Percentiles rank a stretch among this genome's conserved stretches.
Evolutionary conservation across 202 grass and related monocot species (phyloP).

Genomic region (Carex arenaria): DNA sequence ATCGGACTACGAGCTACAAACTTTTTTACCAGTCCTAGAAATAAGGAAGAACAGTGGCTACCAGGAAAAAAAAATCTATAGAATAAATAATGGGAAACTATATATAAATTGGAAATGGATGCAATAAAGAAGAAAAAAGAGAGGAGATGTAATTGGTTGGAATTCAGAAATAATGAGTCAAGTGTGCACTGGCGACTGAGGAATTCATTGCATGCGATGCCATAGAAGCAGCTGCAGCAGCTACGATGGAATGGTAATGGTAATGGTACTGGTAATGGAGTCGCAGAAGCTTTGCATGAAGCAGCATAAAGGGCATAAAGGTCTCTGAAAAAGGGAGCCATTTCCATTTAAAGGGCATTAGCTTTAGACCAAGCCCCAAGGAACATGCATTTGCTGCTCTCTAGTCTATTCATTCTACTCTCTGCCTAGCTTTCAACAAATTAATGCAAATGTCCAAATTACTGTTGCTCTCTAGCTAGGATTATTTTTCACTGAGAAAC

Average conservation of each 20-base stretch:
- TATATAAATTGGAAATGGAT: background rate
- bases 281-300: conserved; percentile 2
- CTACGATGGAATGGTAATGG: background rate
- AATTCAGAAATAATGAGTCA: background rate
- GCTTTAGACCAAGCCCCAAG: background rate
- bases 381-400: background rate
- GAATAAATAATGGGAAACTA: background rate
- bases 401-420: background rate
- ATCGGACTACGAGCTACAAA: too few species aligned
- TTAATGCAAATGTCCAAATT: background rate
- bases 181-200: background rate
- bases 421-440: background rate
- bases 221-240: background rate
- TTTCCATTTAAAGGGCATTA: conserved; percentile 6
- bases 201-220: background rate
- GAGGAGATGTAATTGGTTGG: background rate
- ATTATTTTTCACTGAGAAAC: background rate
- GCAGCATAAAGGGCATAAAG: background rate
- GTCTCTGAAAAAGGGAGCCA: background rate
- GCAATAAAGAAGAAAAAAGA: background rate
- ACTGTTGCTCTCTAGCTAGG: background rate
- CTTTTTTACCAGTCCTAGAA: too few species aligned
- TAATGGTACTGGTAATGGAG: background rate
- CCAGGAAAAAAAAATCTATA: background rate
- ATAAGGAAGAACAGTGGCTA: too few species aligned